phyloP scores from a whole-genome alignment of 768 basidiomycete species.

The Coprinopsis marcescibilis region DNA sequence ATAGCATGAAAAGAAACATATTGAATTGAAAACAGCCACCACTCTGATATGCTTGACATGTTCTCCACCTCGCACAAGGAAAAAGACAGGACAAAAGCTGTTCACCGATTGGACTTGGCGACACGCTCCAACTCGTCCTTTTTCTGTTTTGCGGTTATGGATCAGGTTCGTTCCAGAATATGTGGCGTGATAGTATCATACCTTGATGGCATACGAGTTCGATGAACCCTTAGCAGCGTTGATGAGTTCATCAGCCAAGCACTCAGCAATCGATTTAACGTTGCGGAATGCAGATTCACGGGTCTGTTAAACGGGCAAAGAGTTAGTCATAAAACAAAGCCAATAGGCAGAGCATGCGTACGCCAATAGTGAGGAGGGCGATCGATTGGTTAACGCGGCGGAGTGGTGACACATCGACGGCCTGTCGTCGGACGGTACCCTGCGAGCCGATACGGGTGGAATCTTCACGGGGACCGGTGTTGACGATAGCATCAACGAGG shows the following conservation, averaged over 20 bases:
- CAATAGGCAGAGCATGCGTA: conserved; percentile 36
- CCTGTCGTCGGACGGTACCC: conserved; percentile 99
- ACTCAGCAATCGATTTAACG: conserved; percentile 98
- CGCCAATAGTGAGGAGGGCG: conserved; percentile 91
- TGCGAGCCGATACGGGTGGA: conserved; percentile 99
- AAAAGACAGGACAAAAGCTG: conserved; percentile 15
- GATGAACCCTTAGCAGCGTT: conserved; percentile 99
- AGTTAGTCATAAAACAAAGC: not conserved
- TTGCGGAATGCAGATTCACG: conserved; percentile 99
- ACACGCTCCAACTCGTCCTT: conserved; percentile 99
- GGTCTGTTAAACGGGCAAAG: conserved; percentile 56
- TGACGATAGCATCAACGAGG: conserved; percentile 97
- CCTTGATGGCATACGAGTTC: conserved; percentile 99
- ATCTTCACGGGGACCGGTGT: conserved; percentile 99
- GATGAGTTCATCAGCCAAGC: conserved; percentile 98
- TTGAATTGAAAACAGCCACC: conserved; percentile 2
- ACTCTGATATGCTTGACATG: conserved; percentile 14
- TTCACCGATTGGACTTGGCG: conserved; percentile 99
- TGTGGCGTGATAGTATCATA: conserved; percentile 23
- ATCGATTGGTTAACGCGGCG: conserved; percentile 98
- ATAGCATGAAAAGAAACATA: conserved; percentile 5
- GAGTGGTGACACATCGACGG: conserved; percentile 98
- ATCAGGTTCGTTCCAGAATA: not conserved
- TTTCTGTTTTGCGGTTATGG: conserved; percentile 51
- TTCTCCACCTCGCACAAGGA: conserved; percentile 21